These are phyloP conservation scores for Aaosphaeria arxii DNA, from an alignment of 2,329 filamentous ascomycete species.

Conservation along the genomic window DNA sequence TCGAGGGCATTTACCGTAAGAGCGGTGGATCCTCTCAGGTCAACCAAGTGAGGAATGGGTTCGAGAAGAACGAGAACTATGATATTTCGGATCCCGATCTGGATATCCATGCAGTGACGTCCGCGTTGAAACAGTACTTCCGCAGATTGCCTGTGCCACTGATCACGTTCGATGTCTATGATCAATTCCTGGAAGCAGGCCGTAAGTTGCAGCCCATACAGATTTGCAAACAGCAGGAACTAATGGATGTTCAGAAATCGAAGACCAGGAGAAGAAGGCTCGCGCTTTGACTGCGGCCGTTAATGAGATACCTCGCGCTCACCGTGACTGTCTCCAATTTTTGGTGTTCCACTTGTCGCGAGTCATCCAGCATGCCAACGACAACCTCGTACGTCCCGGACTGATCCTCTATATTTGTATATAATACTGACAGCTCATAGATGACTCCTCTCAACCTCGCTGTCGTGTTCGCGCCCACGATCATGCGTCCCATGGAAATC, in stretches of 20 bases:
- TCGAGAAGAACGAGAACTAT: conserved; percentile 80
- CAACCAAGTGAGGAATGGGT: conserved; percentile 85
- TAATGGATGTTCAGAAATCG: conserved; percentile 51
- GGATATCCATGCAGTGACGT: conserved; percentile 95
- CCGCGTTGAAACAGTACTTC: conserved; percentile 96
- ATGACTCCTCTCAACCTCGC: conserved; percentile 97
- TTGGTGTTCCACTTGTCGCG: conserved; percentile 89
- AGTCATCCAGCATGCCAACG: conserved; percentile 76
- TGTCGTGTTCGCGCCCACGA: conserved; percentile 95
- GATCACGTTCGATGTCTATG: conserved; percentile 90
- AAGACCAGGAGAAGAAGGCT: conserved; percentile 48
- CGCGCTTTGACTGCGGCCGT: conserved; percentile 71
- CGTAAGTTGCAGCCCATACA: conserved; percentile 48
- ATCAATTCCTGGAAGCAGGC: conserved; percentile 77
- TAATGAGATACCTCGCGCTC: conserved; percentile 73
- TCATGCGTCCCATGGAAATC: conserved; percentile 87
- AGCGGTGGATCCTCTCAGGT: conserved; percentile 90
- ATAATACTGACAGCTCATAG: conserved; percentile 40
- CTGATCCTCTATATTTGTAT: background rate
- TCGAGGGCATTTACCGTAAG: conserved; percentile 97
- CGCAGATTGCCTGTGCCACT: conserved; percentile 85
- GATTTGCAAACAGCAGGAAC: no score
- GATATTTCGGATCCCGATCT: conserved; percentile 92
- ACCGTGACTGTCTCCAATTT: conserved; percentile 88
- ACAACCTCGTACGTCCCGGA: conserved; percentile 69